Evolutionary conservation across 1,139 yeast genomes (phyloP), one percentile per base, ranked within the genome.

Genomic region (Blastobotrys apis): DNA sequence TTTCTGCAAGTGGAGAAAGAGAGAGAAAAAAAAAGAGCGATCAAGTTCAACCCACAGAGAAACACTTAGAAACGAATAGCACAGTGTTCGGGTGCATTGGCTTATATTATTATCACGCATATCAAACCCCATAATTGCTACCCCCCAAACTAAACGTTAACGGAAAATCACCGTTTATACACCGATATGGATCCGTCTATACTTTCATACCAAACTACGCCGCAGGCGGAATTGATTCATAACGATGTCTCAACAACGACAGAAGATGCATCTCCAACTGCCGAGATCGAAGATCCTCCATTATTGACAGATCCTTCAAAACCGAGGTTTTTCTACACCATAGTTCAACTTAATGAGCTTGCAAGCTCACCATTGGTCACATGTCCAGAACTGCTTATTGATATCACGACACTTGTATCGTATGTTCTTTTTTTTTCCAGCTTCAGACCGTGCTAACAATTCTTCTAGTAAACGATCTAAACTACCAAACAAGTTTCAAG

Each of bases 291-390:
- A 23, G 26, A 23, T 23, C 9, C 30, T 9, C 4, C 16, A 13
- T 35, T n/a, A n/a, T 5, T 15, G 30, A 22, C 36, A 12, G 19
- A 21, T 6, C 16, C 37, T 3, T n/a, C n/a, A n/a, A n/a, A n/a
- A n/a, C n/a, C n/a, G n/a, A 23, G 40, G 22, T 43, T 41, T 37
- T 29, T 22, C 6, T 54, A 54, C 41, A 30, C 50, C 10, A 38
- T 50, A 15, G 53, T 49, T 13, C 36, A 38, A 16, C 39, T 55
- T 33, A 29, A 47, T 33, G 52, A 33, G 26, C 46, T 55, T 36
- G 43, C 51, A 15, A 40, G 46, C 15, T 54, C 58, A 17, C 58
- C 58, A 15, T 29, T 55, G 41, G 56, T 55, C 20, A 41, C 33
- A 31, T 43, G 42, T 6, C 58, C 58, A 2, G 41, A 37, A 9